phyloP scores from a whole-genome alignment of 768 basidiomycete genomes.

The Amanita fuliginea region DNA sequence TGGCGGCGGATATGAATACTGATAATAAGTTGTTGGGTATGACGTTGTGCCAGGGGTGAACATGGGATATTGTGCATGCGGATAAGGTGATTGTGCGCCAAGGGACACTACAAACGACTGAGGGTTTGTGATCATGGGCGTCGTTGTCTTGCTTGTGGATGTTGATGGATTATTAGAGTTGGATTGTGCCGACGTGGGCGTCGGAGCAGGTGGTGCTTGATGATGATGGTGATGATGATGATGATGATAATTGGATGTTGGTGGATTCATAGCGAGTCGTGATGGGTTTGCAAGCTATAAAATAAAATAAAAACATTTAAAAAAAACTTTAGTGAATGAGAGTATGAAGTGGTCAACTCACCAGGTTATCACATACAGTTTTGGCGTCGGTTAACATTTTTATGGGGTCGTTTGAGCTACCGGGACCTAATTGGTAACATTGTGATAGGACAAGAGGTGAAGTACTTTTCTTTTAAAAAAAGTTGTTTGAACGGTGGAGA shows the following conservation, averaged over 20 bases:
- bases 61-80: slow-evolving; percentile 33
- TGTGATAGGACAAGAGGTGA: slow-evolving; percentile 68
- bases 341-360: slow-evolving; percentile 21
- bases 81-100: slow-evolving; percentile 35
- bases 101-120: slow-evolving; percentile 66
- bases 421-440: slow-evolving; percentile 67
- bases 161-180: slow-evolving; percentile 19
- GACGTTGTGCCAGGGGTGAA: slow-evolving; percentile 24
- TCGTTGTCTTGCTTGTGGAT: slow-evolving; percentile 21
- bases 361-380: slow-evolving; percentile 65
- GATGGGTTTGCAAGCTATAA: slow-evolving; percentile 63
- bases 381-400: slow-evolving; percentile 69
- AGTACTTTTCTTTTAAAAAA: slow-evolving; percentile 31
- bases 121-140: slow-evolving; percentile 56
- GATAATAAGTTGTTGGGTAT: slow-evolving; percentile 58
- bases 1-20: slow-evolving; percentile 26
- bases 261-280: slow-evolving; percentile 54
- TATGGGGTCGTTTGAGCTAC: slow-evolving; percentile 61
- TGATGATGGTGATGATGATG: slow-evolving; percentile 34
- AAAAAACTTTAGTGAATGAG: slow-evolving; percentile 4
- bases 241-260: slow-evolving; percentile 44
- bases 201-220: slow-evolving; percentile 19
- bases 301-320: background rate
- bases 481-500: slow-evolving; percentile 7
- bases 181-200: slow-evolving; percentile 17